Conservation (phyloP, 257 asterid species). For the Echites panduratus region DNA sequence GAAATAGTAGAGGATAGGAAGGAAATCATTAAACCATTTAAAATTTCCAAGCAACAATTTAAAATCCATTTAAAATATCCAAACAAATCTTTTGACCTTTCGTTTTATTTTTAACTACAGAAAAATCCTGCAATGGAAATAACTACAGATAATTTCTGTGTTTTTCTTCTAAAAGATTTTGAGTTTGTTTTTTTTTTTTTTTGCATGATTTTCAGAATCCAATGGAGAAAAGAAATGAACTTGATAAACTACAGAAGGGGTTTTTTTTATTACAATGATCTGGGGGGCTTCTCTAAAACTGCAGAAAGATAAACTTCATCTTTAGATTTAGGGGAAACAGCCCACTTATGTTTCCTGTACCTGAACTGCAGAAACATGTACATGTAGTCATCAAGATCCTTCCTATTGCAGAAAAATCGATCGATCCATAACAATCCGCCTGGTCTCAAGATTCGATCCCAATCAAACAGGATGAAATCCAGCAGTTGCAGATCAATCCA, state of each 20-base stretch:
- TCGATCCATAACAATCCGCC: constrained; percentile 89
- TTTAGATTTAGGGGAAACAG: constrained; percentile 61
- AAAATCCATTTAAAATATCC: no score
- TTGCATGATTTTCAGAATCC: neutral
- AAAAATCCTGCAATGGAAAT: no score
- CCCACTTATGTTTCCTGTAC: constrained; percentile 82
- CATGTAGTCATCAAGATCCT: constrained; percentile 72
- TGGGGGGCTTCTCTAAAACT: constrained; percentile 79
- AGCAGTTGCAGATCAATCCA: constrained; percentile 72
- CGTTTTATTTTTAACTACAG: no score
- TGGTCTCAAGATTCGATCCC: constrained; percentile 86
- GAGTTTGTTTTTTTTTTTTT: no score
- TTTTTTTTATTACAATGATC: constrained; percentile 40
- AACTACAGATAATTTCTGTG: no score
- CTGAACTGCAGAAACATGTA: constrained; percentile 88
- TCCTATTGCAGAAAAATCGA: constrained; percentile 72
- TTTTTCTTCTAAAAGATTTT: no score
- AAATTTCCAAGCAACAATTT: no score
- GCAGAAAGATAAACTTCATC: constrained; percentile 83
- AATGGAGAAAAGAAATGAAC: neutral
- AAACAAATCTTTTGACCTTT: no score
- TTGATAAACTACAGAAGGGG: neutral
- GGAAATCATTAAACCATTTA: no score
- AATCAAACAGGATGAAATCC: constrained; percentile 77
- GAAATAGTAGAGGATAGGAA: no score